These are phyloP conservation scores for Xylaria grammica DNA, from an alignment of 495 filamentous ascomycete genomes.

Conservation along the genomic window DNA sequence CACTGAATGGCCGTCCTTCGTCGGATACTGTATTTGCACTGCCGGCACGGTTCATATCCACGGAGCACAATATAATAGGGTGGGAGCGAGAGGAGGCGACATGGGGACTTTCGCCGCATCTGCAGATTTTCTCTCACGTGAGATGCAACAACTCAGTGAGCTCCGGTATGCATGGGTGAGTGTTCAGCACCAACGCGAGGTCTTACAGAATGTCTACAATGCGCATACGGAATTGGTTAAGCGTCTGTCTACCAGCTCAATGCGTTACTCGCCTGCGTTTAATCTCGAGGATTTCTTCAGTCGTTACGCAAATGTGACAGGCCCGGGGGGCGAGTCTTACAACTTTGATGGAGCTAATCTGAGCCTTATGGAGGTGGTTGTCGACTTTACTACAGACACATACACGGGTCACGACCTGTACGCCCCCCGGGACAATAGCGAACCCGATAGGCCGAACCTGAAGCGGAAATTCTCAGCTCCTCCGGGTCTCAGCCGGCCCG, in stretches of 20 bases:
- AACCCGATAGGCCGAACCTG: constrained; percentile 39
- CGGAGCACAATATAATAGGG: constrained; percentile 74
- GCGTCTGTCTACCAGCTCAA: constrained; percentile 60
- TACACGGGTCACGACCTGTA: constrained; percentile 53
- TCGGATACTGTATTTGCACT: constrained; percentile 80
- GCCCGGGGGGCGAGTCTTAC: constrained; percentile 46
- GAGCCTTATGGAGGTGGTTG: constrained; percentile 57
- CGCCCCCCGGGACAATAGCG: constrained; percentile 37
- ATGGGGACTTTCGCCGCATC: constrained; percentile 56
- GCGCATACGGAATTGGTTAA: constrained; percentile 77
- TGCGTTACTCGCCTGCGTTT: constrained; percentile 76
- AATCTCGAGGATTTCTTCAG: constrained; percentile 88
- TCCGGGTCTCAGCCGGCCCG: constrained; percentile 40
- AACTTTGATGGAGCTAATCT: constrained; percentile 59
- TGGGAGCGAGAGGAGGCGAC: constrained; percentile 66
- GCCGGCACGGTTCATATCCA: constrained; percentile 87
- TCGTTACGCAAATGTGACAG: constrained; percentile 63
- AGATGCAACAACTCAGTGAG: constrained; percentile 79
- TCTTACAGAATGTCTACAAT: constrained; percentile 72
- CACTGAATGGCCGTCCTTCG: constrained; percentile 82
- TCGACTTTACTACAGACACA: constrained; percentile 54
- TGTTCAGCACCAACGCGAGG: constrained; percentile 78
- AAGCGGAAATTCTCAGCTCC: constrained; percentile 48
- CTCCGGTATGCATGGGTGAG: constrained; percentile 75
- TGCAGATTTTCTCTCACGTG: constrained; percentile 72